Evolutionary conservation across 1,139 yeast genomes (phyloP), one percentile per base, ranked within the genome.

Genomic region (Suhomyces anneliseae): DNA sequence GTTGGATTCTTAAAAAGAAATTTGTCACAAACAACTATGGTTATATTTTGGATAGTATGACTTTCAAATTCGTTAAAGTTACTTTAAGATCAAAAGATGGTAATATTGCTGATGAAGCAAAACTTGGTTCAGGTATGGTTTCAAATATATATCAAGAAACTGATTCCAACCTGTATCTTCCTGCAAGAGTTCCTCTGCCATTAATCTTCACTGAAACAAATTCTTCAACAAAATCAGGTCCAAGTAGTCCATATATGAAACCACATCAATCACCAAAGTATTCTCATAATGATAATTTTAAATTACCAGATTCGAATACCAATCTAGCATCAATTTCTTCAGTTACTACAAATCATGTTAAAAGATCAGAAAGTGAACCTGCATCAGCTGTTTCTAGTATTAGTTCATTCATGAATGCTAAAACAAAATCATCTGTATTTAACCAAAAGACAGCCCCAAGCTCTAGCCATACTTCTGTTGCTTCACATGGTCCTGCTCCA

Each of bases 1-100:
- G 72, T 15, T 75, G 79, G 79, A 58, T 73, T 6, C 61, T 75
- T 8, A 61, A 64, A 34, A 72, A 70, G 50, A 60, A 59, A 36
- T 46, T 74, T 8, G 51, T 54, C 7, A 51, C 72, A 54, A 75
- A 75, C 55, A 61, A 64, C 33, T 60, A 69, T 49, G 79, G 73
- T 0, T 75, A 61, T 54, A 60, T 75, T 15, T 57, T 75, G 36
- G 77, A 75, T 53, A 57, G 62, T 1, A 50, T 58, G 15, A 68
- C 70, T 1, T 57, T 68, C 40, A 60, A 55, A 32, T 74, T 75
- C 51, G 55, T 64, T 7, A 69, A 66, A 48, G 59, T 74, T 8
- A 48, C 51, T 8, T 56, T 75, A 14, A 58, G 62, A 29, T 40
- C 56, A 4, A 53, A 54, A 15, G 55, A 54, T 8, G 46, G 44